Base-by-base conservation (phyloP, 495 filamentous ascomycete species). In the Lasiosphaeria hispida region DNA sequence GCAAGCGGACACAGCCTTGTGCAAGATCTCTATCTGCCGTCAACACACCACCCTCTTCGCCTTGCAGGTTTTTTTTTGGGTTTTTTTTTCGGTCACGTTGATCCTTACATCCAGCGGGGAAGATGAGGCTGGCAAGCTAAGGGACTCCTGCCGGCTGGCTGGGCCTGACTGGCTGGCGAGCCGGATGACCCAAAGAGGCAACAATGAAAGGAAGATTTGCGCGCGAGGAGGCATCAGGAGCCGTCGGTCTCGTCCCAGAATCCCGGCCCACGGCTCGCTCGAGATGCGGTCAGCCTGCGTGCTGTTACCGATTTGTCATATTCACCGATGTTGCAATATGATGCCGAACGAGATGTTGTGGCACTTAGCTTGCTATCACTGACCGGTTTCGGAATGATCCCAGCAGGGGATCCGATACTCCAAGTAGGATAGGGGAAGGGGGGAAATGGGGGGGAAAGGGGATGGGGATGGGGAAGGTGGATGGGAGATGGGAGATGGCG, bases 321-420 rank as follows among this genome's bases (percentile, higher is more conserved):
- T 36, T 39, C 49, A 52, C 49, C 49, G 49, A 52, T 40, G 49
- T 52, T 52, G 49, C 49, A 40, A 36, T 49, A 49, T 36, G 47
- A 14, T 14, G 13, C 9, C 13, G 43, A 17, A 13, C 43, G 17
- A 19, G n/a, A 10, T 47, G 43, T 13, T 17, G 43, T 19, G 43
- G 17, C 11, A 10, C 18, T 47, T 47, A 3, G 9, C 15, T 52
- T 52, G 13, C 10, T 40, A 51, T 40, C 49, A 52, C 35, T 39
- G 13, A 52, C 49, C 49, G 49, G 49, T 52, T 34, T 52, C 49
- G 49, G 49, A 40, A 52, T 19, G 2, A 30, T 34, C 47, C 47
- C 33, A 34, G 10, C 10, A 13, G 33, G 47, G 47, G n/a, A 49
- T 30, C 23, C 23, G 23, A 30, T n/a, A 35, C 10, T 33, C 23